Evolutionary conservation across 176 grass and related monocot genomes (phyloP), one percentile per base, ranked within the genome.

Genomic region (Eragrostis nindensis): DNA sequence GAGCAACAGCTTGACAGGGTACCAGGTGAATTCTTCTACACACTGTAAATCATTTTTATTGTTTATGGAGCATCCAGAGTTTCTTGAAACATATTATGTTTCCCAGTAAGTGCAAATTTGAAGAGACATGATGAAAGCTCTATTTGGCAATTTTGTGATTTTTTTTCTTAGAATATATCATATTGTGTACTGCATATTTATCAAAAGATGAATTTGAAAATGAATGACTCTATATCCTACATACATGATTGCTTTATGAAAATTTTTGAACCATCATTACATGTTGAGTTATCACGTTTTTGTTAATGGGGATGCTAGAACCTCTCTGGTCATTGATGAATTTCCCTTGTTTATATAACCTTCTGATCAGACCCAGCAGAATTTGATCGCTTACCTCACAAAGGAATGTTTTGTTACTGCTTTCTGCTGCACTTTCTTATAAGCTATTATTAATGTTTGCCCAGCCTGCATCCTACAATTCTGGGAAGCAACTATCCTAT

Each of bases 21-120:
- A 63, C 72, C 83, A 90, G 83, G 87, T 90, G 68, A 82, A 7
- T 24, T 77, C 59, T 86, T 78, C 24, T 64, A 47, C 46, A 24
- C 44, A 38, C 19, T 42, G 24, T 29, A 60, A 53, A 18, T 67
- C 32, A 59, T 36, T 39, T 71, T 8, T 53, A 14, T 19, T 85
- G 24, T 62, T 55, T 73, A 17, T 62, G 36, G 19, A 76, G 62
- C 19, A 16, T 76, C 11, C 41, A 45, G 29, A 64, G 18, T 41
- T 63, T 52, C 22, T 45, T 56, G 17, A 83, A 80, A 11, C 44
- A 27, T 80, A 71, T 59, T 69, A 32, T 57, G 30, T 29, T 22
- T 38, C 49, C 10, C 30, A 70, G 45, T 25, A 70, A 65, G 7
- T 73, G 29, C 26, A 80, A 62, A 39, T 80, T 40, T 76, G 29